These are phyloP conservation scores for Penicillium sp. DNA, from an alignment of 2,329 filamentous ascomycete species.

Conservation along the genomic window DNA sequence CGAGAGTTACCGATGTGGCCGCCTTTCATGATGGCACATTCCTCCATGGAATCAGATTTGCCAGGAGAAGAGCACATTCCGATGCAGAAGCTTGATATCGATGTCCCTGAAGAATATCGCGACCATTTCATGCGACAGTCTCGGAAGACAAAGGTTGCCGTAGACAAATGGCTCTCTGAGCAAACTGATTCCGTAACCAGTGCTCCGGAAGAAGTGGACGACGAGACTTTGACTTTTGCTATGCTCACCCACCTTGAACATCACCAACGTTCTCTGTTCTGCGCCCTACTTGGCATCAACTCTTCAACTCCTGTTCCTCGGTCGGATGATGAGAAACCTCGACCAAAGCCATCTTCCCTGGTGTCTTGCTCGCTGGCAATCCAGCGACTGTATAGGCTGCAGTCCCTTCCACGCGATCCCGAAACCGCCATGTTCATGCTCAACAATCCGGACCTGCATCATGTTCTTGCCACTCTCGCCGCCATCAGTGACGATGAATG, in stretches of 20 bases:
- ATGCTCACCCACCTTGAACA: constrained; percentile 82
- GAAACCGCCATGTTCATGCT: constrained; percentile 84
- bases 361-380: constrained; percentile 73
- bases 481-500: constrained; percentile 91
- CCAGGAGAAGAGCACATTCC: constrained; percentile 54
- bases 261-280: constrained; percentile 76
- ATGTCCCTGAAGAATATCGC: constrained; percentile 88
- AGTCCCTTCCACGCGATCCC: constrained; percentile 72
- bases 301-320: constrained; percentile 59
- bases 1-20: constrained; percentile 86
- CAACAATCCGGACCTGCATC: constrained; percentile 76
- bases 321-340: constrained; percentile 60
- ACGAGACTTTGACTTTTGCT: constrained; percentile 89
- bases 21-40: constrained; percentile 70
- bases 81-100: constrained; percentile 81
- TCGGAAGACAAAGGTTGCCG: constrained; percentile 85
- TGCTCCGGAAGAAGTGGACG: constrained; percentile 84
- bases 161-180: constrained; percentile 83
- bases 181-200: constrained; percentile 72
- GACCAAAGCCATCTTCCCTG: constrained; percentile 69
- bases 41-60: constrained; percentile 57
- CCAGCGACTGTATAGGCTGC: constrained; percentile 78
- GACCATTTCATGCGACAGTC: constrained; percentile 91
- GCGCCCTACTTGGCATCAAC: constrained; percentile 67
- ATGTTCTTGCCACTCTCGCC: constrained; percentile 79